Evolutionary conservation across 2,329 filamentous ascomycete species (phyloP).

Genomic region (Lasiodiplodia sp.): DNA sequence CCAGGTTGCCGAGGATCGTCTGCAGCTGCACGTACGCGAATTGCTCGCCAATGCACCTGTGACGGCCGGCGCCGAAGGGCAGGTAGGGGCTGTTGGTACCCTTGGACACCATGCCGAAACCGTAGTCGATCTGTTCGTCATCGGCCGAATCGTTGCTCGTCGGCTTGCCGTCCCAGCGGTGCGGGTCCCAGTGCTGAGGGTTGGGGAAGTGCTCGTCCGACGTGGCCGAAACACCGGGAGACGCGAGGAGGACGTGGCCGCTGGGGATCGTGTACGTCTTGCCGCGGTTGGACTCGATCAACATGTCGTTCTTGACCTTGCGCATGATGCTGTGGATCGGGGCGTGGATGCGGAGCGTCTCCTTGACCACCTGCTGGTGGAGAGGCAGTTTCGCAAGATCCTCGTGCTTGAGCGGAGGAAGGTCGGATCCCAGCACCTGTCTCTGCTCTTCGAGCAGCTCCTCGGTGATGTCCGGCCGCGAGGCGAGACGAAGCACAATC

Average conservation of each 20-base stretch:
- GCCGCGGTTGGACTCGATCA: slow-evolving; percentile 66
- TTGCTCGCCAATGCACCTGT: slow-evolving; percentile 95
- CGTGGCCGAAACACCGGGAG: slow-evolving; percentile 80
- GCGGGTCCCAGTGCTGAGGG: slow-evolving; percentile 84
- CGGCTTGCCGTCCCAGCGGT: slow-evolving; percentile 81
- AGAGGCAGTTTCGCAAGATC: slow-evolving; percentile 79
- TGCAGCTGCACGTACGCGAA: slow-evolving; percentile 94
- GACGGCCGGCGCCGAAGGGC: slow-evolving; percentile 90
- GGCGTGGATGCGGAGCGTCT: slow-evolving; percentile 88
- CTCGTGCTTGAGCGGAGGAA: slow-evolving; percentile 79
- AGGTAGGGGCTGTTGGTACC: slow-evolving; percentile 89
- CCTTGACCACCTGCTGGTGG: slow-evolving; percentile 85
- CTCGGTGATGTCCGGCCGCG: slow-evolving; percentile 77
- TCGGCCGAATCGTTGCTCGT: slow-evolving; percentile 53
- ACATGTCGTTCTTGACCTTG: slow-evolving; percentile 87
- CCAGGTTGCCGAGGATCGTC: slow-evolving; percentile 79
- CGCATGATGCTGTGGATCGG: slow-evolving; percentile 96
- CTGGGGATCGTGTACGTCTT: slow-evolving; percentile 85
- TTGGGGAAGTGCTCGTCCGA: slow-evolving; percentile 81
- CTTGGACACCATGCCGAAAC: slow-evolving; percentile 91
- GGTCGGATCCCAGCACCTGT: slow-evolving; percentile 72
- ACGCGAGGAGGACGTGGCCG: slow-evolving; percentile 80
- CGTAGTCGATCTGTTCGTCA: slow-evolving; percentile 83
- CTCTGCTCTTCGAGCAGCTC: slow-evolving; percentile 86
- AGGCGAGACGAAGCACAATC: slow-evolving; percentile 83